Conservation (phyloP, 2,329 filamentous ascomycete genomes). For the Aspergillus jensenii region DNA sequence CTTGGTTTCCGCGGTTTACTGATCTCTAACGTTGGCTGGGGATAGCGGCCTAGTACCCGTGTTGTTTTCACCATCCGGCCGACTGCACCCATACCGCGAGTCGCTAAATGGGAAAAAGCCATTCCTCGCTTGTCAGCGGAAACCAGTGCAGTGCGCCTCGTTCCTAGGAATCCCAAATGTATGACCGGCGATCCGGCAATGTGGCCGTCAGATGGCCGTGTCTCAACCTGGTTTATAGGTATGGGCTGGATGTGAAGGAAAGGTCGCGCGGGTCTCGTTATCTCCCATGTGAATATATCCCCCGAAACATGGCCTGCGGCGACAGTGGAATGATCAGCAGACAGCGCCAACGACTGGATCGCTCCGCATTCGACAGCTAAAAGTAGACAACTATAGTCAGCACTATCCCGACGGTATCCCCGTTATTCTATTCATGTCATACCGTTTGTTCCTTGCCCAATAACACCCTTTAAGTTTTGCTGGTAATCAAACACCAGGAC, state of each 20-base stretch:
- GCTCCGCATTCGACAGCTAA: constrained; percentile 85
- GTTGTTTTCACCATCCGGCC: constrained; percentile 85
- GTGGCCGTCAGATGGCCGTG: constrained; percentile 77
- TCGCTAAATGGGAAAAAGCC: constrained; percentile 97
- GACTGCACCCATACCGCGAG: constrained; percentile 81
- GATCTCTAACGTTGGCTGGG: constrained; percentile 60
- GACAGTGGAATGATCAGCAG: constrained; percentile 89
- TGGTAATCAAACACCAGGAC: constrained; percentile 97
- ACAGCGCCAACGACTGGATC: constrained; percentile 83
- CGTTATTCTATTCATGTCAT: constrained; percentile 22
- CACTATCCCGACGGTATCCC: not conserved
- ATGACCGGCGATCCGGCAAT: constrained; percentile 73
- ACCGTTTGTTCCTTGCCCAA: constrained; percentile 91
- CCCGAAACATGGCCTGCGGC: constrained; percentile 88
- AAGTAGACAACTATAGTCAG: not conserved
- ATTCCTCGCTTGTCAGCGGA: constrained; percentile 94
- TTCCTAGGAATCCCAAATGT: constrained; percentile 93
- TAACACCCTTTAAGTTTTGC: constrained; percentile 89
- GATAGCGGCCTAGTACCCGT: constrained; percentile 87
- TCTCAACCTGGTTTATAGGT: constrained; percentile 62
- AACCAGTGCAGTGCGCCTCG: constrained; percentile 87
- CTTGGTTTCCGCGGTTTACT: constrained; percentile 81
- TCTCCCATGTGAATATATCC: constrained; percentile 96
- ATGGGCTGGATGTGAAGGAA: constrained; percentile 85
- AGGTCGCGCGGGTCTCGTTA: constrained; percentile 74